Evolutionary conservation across 1,284 basidiomycete genomes (phyloP).

Genomic region (Xerocomus nothofagi): DNA sequence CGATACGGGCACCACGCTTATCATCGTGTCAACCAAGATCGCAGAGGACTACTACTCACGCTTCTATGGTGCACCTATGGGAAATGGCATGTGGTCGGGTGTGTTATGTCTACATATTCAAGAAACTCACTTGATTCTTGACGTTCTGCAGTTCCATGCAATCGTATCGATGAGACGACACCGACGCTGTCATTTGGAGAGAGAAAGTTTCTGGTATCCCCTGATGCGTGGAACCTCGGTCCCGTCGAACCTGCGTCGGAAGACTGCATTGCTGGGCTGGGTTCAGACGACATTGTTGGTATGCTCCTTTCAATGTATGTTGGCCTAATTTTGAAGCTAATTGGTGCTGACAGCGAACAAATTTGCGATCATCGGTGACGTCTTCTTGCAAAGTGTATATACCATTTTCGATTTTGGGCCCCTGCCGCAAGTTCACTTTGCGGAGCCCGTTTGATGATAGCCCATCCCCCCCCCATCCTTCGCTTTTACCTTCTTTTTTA

Average conservation of each 20-base stretch:
- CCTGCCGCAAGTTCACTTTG: slow-evolving; percentile 16
- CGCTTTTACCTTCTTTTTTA: neutral
- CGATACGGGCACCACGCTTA: slow-evolving; percentile 32
- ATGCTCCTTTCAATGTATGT: neutral
- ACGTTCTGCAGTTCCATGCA: slow-evolving; percentile 23
- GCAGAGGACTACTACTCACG: slow-evolving; percentile 14
- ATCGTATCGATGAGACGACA: slow-evolving; percentile 9
- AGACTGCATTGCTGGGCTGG: slow-evolving; percentile 20
- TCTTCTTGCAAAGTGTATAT: slow-evolving; percentile 26
- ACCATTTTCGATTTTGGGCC: slow-evolving; percentile 23
- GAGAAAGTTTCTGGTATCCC: slow-evolving; percentile 12
- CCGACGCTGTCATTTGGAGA: slow-evolving; percentile 14
- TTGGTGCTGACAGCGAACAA: slow-evolving; percentile 8
- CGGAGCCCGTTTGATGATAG: slow-evolving; percentile 11
- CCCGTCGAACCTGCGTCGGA: neutral
- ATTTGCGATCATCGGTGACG: slow-evolving; percentile 26
- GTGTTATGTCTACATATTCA: neutral
- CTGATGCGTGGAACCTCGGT: slow-evolving; percentile 20
- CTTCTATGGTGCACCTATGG: slow-evolving; percentile 12
- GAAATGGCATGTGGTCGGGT: slow-evolving; percentile 15
- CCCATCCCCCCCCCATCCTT: too few species aligned
- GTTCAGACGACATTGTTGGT: slow-evolving; percentile 9
- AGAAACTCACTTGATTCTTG: neutral
- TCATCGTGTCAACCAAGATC: slow-evolving; percentile 7
- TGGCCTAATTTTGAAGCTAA: slow-evolving; percentile 1